Evolutionary conservation across 2,329 filamentous ascomycete species (phyloP).

Genomic region (Neurospora sp.): DNA sequence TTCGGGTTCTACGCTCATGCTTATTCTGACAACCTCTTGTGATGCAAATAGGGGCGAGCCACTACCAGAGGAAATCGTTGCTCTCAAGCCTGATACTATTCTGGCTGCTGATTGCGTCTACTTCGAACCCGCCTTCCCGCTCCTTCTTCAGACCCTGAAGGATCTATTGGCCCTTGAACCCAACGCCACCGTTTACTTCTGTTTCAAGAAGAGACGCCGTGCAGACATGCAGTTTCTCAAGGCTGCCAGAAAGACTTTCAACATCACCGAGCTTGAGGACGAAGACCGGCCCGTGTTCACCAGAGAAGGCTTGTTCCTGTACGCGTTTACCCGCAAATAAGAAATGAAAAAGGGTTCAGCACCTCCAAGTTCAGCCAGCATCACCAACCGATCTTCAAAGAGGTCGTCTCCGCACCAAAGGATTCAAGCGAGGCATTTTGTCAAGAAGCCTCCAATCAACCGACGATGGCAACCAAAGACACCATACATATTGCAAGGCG

Average conservation of each 20-base stretch:
- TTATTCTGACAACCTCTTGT: slow-evolving; percentile 12
- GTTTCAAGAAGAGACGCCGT: slow-evolving; percentile 85
- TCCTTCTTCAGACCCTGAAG: slow-evolving; percentile 69
- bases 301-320: slow-evolving; percentile 51
- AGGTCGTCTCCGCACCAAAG: neutral
- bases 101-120: slow-evolving; percentile 97
- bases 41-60: slow-evolving; percentile 45
- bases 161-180: slow-evolving; percentile 67
- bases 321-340: slow-evolving; percentile 39
- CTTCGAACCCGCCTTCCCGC: slow-evolving; percentile 88
- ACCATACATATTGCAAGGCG: neutral
- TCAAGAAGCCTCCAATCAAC: neutral
- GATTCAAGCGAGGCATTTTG: neutral
- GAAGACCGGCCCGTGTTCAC: slow-evolving; percentile 49
- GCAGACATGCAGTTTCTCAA: slow-evolving; percentile 71
- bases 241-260: slow-evolving; percentile 57
- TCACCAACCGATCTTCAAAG: neutral
- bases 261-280: slow-evolving; percentile 52
- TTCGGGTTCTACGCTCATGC: slow-evolving; percentile 3
- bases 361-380: neutral
- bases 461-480: neutral
- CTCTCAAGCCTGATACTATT: slow-evolving; percentile 63
- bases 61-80: slow-evolving; percentile 41
- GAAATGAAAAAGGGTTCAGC: neutral
- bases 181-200: slow-evolving; percentile 61